phyloP scores from a whole-genome alignment of 2,329 filamentous ascomycete species.

The Exophiala spinifera region DNA sequence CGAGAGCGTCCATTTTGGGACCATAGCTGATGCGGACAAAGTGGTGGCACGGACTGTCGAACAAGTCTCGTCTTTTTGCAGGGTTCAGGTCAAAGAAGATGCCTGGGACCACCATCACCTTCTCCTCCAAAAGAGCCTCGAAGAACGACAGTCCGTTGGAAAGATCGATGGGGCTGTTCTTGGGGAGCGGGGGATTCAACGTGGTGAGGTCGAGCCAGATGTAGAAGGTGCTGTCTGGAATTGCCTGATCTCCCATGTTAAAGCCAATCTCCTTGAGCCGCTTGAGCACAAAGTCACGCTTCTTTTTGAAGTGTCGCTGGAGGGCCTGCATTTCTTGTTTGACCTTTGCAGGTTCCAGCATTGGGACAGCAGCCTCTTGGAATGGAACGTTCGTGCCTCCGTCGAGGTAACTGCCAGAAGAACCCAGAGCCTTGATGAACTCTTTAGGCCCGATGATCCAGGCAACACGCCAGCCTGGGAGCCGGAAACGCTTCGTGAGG shows the following conservation, averaged over 20 bases:
- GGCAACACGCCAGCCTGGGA: constrained; percentile 93
- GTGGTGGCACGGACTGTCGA: constrained; percentile 91
- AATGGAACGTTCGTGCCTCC: constrained; percentile 93
- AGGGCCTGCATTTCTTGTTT: constrained; percentile 83
- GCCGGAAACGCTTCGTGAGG: constrained; percentile 91
- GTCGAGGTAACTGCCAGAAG: constrained; percentile 89
- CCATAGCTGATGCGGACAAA: constrained; percentile 80
- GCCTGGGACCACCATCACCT: constrained; percentile 92
- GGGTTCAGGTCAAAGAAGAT: constrained; percentile 99
- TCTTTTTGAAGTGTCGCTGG: constrained; percentile 84
- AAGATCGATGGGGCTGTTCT: constrained; percentile 61
- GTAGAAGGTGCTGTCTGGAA: constrained; percentile 93
- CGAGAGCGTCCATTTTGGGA: constrained; percentile 73
- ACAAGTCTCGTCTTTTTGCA: constrained; percentile 80
- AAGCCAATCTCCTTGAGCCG: constrained; percentile 85
- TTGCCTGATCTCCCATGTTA: constrained; percentile 62
- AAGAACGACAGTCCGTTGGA: constrained; percentile 96
- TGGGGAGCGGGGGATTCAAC: constrained; percentile 53
- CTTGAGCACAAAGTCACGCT: constrained; percentile 85
- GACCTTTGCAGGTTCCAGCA: constrained; percentile 85
- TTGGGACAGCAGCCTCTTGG: constrained; percentile 86
- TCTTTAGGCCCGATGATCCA: constrained; percentile 97
- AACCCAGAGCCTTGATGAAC: constrained; percentile 89
- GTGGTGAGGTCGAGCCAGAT: constrained; percentile 67
- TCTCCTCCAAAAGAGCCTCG: constrained; percentile 86